Evolutionary conservation across 768 basidiomycete genomes (phyloP).

Genomic region (Mycena capillaripes): DNA sequence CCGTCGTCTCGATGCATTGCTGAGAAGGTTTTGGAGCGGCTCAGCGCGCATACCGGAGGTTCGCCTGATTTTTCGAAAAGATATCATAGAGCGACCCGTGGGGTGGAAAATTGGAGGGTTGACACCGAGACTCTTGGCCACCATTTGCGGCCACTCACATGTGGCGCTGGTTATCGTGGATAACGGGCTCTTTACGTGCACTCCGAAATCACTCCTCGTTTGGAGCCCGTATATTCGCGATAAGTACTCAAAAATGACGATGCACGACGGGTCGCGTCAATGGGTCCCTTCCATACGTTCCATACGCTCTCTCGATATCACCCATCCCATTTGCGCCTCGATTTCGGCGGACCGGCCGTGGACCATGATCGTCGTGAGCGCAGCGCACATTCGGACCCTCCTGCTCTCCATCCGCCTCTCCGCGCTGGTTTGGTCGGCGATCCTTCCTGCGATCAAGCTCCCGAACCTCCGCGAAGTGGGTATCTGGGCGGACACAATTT

Average conservation of each 20-base stretch:
- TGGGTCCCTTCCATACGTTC: constrained; percentile 28
- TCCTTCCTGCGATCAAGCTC: constrained; percentile 7
- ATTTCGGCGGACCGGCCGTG: not conserved
- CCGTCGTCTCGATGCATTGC: constrained; percentile 14
- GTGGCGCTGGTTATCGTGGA: constrained; percentile 2
- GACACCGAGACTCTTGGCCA: not conserved
- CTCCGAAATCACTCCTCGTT: not conserved
- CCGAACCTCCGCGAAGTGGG: constrained; percentile 16
- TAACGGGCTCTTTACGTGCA: constrained; percentile 23
- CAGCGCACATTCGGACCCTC: not conserved
- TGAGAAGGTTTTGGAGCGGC: not conserved
- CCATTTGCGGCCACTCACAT: constrained; percentile 16
- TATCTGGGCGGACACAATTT: constrained; percentile 21
- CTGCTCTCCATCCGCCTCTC: constrained; percentile 20
- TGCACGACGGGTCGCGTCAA: constrained; percentile 30
- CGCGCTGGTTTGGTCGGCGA: constrained; percentile 8
- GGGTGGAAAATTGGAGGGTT: not conserved
- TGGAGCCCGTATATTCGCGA: constrained; percentile 26
- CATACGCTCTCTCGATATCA: not conserved
- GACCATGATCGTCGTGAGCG: constrained; percentile 23
- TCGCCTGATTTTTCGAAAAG: constrained; percentile 5
- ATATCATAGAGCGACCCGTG: constrained; percentile 8
- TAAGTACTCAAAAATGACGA: not conserved
- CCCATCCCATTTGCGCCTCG: constrained; percentile 8
- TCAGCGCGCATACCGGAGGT: not conserved